Evolutionary conservation across 768 basidiomycete species (phyloP).

Genomic region (Boletus coccyginus): DNA sequence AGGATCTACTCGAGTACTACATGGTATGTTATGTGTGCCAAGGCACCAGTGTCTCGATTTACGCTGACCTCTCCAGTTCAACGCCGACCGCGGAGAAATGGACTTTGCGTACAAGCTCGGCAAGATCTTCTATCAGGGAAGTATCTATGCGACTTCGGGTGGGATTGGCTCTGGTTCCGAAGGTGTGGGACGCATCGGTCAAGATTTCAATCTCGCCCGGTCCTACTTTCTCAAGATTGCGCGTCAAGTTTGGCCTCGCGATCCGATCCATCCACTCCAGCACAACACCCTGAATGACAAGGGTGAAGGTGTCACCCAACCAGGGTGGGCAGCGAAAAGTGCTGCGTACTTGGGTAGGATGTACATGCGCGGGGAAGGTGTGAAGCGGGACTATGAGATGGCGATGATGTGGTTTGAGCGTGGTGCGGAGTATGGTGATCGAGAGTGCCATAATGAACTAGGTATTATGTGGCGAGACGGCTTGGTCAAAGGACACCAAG

Average conservation of each 20-base stretch:
- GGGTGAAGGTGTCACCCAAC: conserved; percentile 50
- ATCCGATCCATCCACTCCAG: conserved; percentile 56
- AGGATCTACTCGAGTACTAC: conserved; percentile 90
- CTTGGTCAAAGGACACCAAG: conserved; percentile 64
- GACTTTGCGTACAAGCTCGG: conserved; percentile 90
- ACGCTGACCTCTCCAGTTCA: conserved; percentile 59
- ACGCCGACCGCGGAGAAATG: conserved; percentile 88
- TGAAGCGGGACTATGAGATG: conserved; percentile 65
- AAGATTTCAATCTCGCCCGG: conserved; percentile 72
- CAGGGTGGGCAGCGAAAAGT: conserved; percentile 68
- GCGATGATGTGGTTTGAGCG: conserved; percentile 96
- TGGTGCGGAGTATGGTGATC: conserved; percentile 75
- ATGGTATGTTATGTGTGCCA: conserved; percentile 45
- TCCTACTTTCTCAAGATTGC: conserved; percentile 86
- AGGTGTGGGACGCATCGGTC: conserved; percentile 85
- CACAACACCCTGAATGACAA: conserved; percentile 41
- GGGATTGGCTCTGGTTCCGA: conserved; percentile 87
- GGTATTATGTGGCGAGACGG: conserved; percentile 95
- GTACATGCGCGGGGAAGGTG: conserved; percentile 91
- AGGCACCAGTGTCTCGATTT: not conserved
- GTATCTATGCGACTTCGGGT: conserved; percentile 75
- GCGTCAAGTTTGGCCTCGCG: conserved; percentile 84
- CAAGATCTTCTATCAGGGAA: conserved; percentile 96
- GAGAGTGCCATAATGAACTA: conserved; percentile 85
- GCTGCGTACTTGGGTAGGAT: conserved; percentile 92